These are phyloP conservation scores for Crithidia acanthocephali DNA, from an alignment of 208 protist genomes.

Conservation along the genomic window DNA sequence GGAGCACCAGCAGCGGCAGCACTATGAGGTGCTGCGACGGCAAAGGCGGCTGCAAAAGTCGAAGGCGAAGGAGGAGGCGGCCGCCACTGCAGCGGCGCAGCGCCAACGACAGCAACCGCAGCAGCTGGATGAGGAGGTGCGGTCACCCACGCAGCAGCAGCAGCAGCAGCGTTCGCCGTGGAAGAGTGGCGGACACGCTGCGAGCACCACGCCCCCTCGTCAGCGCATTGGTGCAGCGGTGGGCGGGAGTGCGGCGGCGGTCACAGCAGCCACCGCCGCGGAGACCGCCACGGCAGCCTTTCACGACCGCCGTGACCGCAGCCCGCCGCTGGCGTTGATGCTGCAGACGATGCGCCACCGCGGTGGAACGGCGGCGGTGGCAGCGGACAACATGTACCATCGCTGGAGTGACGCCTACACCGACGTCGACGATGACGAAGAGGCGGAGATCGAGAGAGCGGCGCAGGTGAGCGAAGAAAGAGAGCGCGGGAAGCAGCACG, in stretches of 20 bases:
- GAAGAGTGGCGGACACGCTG: not conserved
- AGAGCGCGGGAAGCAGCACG: no score
- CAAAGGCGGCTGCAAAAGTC: slow-evolving; percentile 14
- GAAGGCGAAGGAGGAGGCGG: not conserved
- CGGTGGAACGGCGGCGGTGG: not conserved
- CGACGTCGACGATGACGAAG: slow-evolving; percentile 5
- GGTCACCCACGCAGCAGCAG: slow-evolving; percentile 7
- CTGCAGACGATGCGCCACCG: slow-evolving; percentile 13
- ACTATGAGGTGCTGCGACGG: slow-evolving; percentile 44
- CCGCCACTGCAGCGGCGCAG: no score
- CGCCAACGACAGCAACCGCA: no score
- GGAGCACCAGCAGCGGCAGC: slow-evolving; percentile 46
- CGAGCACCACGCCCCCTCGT: slow-evolving; percentile 4
- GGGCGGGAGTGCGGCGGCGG: no score
- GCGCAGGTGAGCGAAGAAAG: slow-evolving; percentile 1
- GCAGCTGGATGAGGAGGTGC: no score
- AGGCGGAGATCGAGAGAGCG: no score
- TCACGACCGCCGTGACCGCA: slow-evolving; percentile 20
- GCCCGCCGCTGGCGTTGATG: slow-evolving; percentile 35
- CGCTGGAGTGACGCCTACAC: slow-evolving; percentile 2
- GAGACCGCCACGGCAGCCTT: not conserved
- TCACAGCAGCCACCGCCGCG: no score
- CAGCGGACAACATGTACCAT: not conserved
- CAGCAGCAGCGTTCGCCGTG: not conserved
- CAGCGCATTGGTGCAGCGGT: slow-evolving; percentile 1